A percentile compares a stretch with the other conserved stretches of the same genome.
These are phyloP conservation scores for Coniella lustricola DNA, from an alignment of 2,329 filamentous ascomycete species.

Conservation along the genomic window DNA sequence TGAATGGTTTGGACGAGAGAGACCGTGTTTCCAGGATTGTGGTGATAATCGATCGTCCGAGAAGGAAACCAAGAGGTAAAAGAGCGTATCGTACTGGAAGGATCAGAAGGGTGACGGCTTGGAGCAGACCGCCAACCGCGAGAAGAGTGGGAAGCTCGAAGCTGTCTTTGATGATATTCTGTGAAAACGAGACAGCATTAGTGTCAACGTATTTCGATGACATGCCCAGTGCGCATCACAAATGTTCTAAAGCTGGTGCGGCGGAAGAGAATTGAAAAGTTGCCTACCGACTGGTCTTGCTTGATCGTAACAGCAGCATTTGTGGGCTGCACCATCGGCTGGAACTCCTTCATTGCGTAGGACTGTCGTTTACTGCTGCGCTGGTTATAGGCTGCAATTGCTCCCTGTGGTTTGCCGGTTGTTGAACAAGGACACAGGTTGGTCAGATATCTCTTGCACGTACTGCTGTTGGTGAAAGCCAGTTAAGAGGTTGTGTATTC, in stretches of 20 bases:
- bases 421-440: no score
- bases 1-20: conserved; percentile 7
- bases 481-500: no score
- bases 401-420: no score
- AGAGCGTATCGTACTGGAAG: conserved; percentile 12
- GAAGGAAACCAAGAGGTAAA: conserved; percentile 4
- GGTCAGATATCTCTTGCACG: no score
- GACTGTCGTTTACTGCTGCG: not conserved
- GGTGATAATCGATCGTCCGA: conserved; percentile 7
- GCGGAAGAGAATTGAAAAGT: no score
- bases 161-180: conserved; percentile 13
- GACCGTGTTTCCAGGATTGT: conserved; percentile 3
- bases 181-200: no score
- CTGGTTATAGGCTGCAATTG: not conserved
- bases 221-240: no score
- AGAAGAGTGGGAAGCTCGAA: conserved; percentile 13
- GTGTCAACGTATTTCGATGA: conserved; percentile 1
- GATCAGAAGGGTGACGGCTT: not conserved
- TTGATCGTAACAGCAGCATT: not conserved
- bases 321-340: conserved; percentile 6
- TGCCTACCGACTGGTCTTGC: not conserved
- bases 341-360: conserved; percentile 6
- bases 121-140: conserved; percentile 11
- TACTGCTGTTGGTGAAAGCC: no score
- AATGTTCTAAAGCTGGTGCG: no score